A percentile compares a stretch with the other conserved stretches of the same genome.
These are phyloP conservation scores for Amanita jacksonii DNA, from an alignment of 768 basidiomycete species.

Conservation along the genomic window DNA sequence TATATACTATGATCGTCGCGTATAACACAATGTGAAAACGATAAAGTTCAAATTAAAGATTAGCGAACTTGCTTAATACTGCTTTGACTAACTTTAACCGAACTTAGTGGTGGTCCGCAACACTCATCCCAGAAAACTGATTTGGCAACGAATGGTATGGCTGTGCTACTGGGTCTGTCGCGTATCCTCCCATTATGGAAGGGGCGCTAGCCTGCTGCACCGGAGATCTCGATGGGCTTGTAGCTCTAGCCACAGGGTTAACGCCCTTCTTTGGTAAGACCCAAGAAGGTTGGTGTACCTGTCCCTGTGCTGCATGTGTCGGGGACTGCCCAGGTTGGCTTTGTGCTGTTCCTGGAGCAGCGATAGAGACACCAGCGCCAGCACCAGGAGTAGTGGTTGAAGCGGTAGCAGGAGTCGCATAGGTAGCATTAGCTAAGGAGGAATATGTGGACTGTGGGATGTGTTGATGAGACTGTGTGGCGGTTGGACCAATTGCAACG, in stretches of 20 bases:
- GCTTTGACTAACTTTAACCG: too few species aligned
- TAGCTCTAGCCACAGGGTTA: not conserved
- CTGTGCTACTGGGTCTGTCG: not conserved
- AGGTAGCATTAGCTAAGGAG: constrained; percentile 8
- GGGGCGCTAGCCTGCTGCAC: not conserved
- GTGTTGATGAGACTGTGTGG: too few species aligned
- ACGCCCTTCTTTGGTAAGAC: constrained; percentile 32
- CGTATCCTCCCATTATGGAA: not conserved
- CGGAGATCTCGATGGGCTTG: not conserved
- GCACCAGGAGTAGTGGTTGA: too few species aligned
- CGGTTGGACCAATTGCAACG: too few species aligned
- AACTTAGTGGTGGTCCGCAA: constrained; percentile 10
- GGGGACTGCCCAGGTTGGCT: too few species aligned
- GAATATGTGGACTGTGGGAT: too few species aligned
- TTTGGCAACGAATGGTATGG: constrained; percentile 14
- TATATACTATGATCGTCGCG: too few species aligned
- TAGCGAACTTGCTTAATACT: too few species aligned
- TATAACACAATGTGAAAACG: too few species aligned
- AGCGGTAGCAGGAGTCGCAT: constrained; percentile 8
- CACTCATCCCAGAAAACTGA: constrained; percentile 22
- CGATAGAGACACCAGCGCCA: too few species aligned
- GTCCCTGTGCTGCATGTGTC: constrained; percentile 10
- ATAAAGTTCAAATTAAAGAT: too few species aligned
- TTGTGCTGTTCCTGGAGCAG: too few species aligned
- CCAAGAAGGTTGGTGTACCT: constrained; percentile 30